These are phyloP conservation scores for Eragrostis tef DNA, from an alignment of 202 grass and related monocot genomes.

Conservation along the genomic window DNA sequence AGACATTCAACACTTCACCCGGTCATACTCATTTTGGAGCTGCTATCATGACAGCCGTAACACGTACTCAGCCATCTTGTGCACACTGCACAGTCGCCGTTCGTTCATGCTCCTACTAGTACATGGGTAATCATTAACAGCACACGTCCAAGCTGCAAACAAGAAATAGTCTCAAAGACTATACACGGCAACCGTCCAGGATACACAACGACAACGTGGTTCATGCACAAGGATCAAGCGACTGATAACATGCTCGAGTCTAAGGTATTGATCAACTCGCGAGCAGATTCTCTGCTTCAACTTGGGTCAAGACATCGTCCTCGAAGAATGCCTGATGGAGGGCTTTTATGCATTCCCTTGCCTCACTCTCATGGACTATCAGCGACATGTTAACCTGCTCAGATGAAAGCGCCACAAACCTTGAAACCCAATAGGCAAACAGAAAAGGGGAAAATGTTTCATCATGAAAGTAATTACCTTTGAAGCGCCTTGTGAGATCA, in stretches of 20 bases:
- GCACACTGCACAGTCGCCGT: background rate
- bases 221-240: background rate
- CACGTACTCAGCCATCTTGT: background rate
- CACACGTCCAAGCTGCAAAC: too few relatives aligned
- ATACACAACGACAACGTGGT: too few relatives aligned
- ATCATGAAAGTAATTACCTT: slow-evolving; percentile 54
- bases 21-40: background rate
- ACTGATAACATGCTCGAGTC: too few relatives aligned
- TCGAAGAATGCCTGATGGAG: slow-evolving; percentile 81
- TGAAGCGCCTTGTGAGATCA: slow-evolving; percentile 97
- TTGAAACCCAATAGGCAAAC: background rate
- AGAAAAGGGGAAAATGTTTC: background rate
- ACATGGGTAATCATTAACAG: too few relatives aligned
- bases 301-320: slow-evolving; percentile 46
- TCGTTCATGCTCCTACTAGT: too few relatives aligned
- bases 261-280: slow-evolving; percentile 10
- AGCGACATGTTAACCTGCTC: slow-evolving; percentile 91
- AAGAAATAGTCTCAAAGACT: too few relatives aligned
- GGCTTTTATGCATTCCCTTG: slow-evolving; percentile 60
- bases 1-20: background rate
- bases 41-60: background rate
- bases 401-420: background rate
- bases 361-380: slow-evolving; percentile 83
- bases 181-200: background rate
- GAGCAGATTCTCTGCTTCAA: slow-evolving; percentile 16